These are phyloP conservation scores for Aspergillus conjunctus DNA, from an alignment of 495 filamentous ascomycete species.

Conservation along the genomic window DNA sequence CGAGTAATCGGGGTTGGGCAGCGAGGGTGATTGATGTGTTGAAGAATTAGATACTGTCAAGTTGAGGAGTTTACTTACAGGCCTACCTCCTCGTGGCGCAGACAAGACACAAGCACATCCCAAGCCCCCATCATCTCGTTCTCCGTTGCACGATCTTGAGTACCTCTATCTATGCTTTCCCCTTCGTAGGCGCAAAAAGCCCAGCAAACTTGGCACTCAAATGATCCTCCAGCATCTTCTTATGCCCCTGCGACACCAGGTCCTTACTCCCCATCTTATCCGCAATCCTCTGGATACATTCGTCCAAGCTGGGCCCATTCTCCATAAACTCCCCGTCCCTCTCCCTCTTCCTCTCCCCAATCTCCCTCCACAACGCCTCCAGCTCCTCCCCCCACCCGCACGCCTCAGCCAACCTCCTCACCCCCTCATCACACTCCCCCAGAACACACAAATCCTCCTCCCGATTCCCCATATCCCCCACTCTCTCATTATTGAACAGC, in stretches of 20 bases:
- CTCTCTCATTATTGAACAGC: conserved; percentile 77
- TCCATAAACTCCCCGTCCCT: conserved; percentile 12
- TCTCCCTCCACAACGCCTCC: conserved; percentile 60
- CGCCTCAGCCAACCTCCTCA: conserved; percentile 71
- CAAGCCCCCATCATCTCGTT: too few species aligned
- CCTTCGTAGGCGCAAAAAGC: too few species aligned
- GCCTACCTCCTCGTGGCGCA: too few species aligned
- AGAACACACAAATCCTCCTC: conserved; percentile 67
- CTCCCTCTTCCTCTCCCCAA: conserved; percentile 32
- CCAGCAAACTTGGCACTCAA: conserved; percentile 21
- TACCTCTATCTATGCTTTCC: too few species aligned
- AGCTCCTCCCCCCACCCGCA: conserved; percentile 83
- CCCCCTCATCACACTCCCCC: conserved; percentile 72
- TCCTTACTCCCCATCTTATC: conserved; percentile 22
- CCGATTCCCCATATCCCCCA: conserved; percentile 69
- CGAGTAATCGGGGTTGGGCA: too few species aligned
- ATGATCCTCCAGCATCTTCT: conserved; percentile 15
- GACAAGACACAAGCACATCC: too few species aligned
- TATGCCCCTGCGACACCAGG: conserved; percentile 31
- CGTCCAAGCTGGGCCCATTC: conserved; percentile 27
- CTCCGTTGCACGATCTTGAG: too few species aligned
- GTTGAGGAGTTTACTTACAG: too few species aligned
- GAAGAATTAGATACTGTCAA: too few species aligned
- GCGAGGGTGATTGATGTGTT: too few species aligned
- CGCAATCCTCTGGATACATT: conserved; percentile 49